phyloP scores from a whole-genome alignment of 2,329 filamentous ascomycete genomes.

The Monosporascus sp. region DNA sequence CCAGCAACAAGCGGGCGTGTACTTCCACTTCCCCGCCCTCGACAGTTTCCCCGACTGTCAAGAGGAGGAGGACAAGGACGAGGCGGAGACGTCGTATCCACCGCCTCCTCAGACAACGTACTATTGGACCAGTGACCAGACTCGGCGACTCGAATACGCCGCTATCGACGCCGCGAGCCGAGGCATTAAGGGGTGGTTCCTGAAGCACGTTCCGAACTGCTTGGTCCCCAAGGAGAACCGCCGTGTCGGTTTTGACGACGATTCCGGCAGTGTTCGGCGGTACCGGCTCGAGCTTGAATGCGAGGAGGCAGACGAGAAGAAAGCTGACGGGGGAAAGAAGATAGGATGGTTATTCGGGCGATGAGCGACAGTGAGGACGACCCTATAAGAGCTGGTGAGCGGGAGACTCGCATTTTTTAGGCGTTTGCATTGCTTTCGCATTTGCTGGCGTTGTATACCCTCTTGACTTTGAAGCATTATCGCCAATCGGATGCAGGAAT shows the following conservation, averaged over 20 bases:
- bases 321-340: slow-evolving; percentile 14
- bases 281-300: slow-evolving; percentile 55
- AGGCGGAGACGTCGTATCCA: slow-evolving; percentile 25
- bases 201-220: slow-evolving; percentile 54
- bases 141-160: slow-evolving; percentile 58
- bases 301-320: slow-evolving; percentile 29
- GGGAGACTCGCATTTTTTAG: no score
- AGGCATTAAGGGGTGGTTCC: slow-evolving; percentile 56
- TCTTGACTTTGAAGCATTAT: no score
- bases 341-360: slow-evolving; percentile 25
- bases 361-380: slow-evolving; percentile 1
- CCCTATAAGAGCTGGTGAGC: neutral
- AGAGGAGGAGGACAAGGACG: slow-evolving; percentile 8
- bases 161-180: slow-evolving; percentile 59
- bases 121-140: slow-evolving; percentile 63
- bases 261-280: slow-evolving; percentile 57
- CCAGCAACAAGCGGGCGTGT: slow-evolving; percentile 29
- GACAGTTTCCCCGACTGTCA: slow-evolving; percentile 26
- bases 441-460: no score
- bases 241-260: slow-evolving; percentile 54
- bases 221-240: slow-evolving; percentile 46
- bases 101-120: slow-evolving; percentile 55
- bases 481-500: no score
- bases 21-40: slow-evolving; percentile 46
- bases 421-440: no score